Percentiles rank a stretch among this genome's conserved stretches.
phyloP scores from a whole-genome alignment of 163 green algal species.

The Scenedesmus sp. region DNA sequence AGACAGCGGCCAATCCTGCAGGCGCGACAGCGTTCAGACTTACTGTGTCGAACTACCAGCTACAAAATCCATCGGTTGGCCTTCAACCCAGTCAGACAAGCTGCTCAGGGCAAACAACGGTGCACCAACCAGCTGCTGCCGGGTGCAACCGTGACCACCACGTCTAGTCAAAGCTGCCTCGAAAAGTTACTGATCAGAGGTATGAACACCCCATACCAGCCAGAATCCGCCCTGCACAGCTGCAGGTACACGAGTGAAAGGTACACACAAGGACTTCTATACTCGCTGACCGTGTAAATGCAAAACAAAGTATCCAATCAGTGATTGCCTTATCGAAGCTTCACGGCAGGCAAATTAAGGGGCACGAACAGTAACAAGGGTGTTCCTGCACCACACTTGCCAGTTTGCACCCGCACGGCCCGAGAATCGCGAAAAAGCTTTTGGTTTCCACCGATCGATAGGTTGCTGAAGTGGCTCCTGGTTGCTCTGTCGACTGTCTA shows the following conservation, averaged over 20 bases:
- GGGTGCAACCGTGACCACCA: background rate
- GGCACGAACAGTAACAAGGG: background rate
- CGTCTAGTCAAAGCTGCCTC: background rate
- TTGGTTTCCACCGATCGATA: background rate
- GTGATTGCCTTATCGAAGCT: background rate
- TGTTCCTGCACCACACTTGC: background rate
- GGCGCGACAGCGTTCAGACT: background rate
- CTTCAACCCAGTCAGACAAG: background rate
- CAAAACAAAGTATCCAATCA: background rate
- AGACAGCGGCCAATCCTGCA: background rate
- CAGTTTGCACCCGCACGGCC: background rate
- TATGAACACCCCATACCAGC: background rate
- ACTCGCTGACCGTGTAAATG: background rate
- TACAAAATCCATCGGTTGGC: background rate
- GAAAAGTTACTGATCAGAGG: background rate
- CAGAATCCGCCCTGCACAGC: background rate
- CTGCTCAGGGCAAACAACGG: constrained; percentile 13
- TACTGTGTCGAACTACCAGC: background rate
- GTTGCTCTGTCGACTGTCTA: background rate
- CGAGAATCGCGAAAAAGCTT: background rate
- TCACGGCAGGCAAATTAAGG: background rate
- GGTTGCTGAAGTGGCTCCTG: background rate
- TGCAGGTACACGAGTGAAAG: background rate
- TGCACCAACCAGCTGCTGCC: background rate
- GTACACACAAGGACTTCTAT: background rate